Conservation (phyloP, 2,329 filamentous ascomycete species). For the Nigrospora sphaerica region DNA sequence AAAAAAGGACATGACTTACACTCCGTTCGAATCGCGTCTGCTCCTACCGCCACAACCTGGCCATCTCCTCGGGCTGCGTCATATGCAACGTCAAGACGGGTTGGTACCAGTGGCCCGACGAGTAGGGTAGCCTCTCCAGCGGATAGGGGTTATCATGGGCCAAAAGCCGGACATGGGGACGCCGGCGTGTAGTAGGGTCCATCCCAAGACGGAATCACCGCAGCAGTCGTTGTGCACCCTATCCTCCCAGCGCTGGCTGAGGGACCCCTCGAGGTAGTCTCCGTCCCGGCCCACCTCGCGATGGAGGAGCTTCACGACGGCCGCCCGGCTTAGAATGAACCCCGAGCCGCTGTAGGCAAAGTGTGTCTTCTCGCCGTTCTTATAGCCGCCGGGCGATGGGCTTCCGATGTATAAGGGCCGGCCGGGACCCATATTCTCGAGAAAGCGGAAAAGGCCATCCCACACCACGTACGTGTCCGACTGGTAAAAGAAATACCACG, state of each 20-base stretch:
- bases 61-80: conserved; percentile 38
- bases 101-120: conserved; percentile 41
- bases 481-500: conserved; percentile 51
- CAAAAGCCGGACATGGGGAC: conserved; percentile 38
- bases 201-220: conserved; percentile 44
- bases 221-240: conserved; percentile 40
- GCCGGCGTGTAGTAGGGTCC: conserved; percentile 34
- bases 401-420: conserved; percentile 41
- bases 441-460: conserved; percentile 38
- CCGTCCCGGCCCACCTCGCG: conserved; percentile 22
- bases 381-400: conserved; percentile 30
- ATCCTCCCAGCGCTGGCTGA: conserved; percentile 31
- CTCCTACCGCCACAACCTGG: conserved; percentile 39
- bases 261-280: conserved; percentile 30
- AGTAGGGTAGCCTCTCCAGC: conserved; percentile 39
- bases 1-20: conserved; percentile 14
- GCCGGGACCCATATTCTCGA: conserved; percentile 38
- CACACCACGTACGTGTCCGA: conserved; percentile 44
- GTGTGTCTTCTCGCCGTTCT: conserved; percentile 27
- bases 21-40: conserved; percentile 20
- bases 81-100: conserved; percentile 43
- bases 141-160: conserved; percentile 44
- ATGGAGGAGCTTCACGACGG: conserved; percentile 31
- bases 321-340: conserved; percentile 36
- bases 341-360: conserved; percentile 44